phyloP scores from a whole-genome alignment of 208 protist genomes.

The Wallacemonas sp. region DNA sequence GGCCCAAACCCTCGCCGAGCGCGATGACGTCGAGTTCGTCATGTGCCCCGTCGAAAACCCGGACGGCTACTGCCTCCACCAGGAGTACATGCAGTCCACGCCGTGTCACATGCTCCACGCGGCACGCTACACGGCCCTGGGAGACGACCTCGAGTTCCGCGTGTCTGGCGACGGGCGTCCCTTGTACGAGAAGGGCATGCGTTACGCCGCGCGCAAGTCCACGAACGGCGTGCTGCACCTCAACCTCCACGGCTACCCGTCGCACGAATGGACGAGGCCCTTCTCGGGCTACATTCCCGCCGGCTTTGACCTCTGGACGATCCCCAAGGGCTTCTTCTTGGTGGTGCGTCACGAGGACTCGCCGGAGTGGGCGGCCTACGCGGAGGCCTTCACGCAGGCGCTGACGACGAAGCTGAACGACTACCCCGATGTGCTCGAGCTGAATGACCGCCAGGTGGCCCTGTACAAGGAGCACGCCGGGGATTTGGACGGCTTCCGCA shows the following conservation, averaged over 20 bases:
- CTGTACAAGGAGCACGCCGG: constrained; percentile 3
- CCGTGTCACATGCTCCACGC: constrained; percentile 8
- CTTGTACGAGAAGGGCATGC: constrained; percentile 11
- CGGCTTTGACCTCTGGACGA: constrained; percentile 8
- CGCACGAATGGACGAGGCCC: constrained; percentile 7
- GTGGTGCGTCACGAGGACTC: constrained; percentile 4
- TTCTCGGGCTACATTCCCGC: constrained; percentile 11
- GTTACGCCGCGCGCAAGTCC: neutral
- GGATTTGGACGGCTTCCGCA: constrained; percentile 6
- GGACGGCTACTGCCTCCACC: constrained; percentile 12
- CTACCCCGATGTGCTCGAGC: neutral
- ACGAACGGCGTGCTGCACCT: constrained; percentile 1
- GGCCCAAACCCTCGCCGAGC: neutral
- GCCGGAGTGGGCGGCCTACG: constrained; percentile 5
- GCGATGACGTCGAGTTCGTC: constrained; percentile 2
- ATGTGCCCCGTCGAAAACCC: constrained; percentile 12
- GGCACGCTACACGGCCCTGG: constrained; percentile 5
- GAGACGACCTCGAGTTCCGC: constrained; percentile 5
- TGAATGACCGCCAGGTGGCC: constrained; percentile 4
- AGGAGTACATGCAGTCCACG: constrained; percentile 10
- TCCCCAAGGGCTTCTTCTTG: constrained; percentile 8
- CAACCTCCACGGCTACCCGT: constrained; percentile 15
- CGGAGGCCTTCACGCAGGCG: constrained; percentile 10
- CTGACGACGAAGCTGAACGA: neutral
- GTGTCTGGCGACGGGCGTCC: neutral